These are phyloP conservation scores for Persicaria tinctoria DNA, from an alignment of 148 eudicot genomes.

Conservation along the genomic window DNA sequence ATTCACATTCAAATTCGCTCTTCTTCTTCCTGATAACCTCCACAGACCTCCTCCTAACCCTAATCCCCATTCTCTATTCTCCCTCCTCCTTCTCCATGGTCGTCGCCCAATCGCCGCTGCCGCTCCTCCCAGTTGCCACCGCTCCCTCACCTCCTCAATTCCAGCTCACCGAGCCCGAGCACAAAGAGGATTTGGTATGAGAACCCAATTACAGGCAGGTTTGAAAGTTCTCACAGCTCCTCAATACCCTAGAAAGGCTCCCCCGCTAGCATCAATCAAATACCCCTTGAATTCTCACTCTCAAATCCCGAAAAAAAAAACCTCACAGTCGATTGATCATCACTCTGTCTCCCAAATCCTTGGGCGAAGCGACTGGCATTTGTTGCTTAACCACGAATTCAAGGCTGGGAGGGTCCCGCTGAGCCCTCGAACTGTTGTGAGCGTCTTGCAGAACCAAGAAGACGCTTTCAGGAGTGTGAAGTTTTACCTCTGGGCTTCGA, in stretches of 20 bases:
- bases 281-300: not conserved
- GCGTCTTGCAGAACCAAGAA: conserved; percentile 76
- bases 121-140: too few relatives aligned
- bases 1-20: too few relatives aligned
- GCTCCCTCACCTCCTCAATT: too few relatives aligned
- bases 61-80: too few relatives aligned
- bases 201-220: too few relatives aligned
- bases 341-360: conserved; percentile 45
- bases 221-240: too few relatives aligned
- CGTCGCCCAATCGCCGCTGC: too few relatives aligned
- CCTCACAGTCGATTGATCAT: conserved; percentile 34
- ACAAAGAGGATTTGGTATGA: too few relatives aligned
- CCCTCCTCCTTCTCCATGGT: too few relatives aligned
- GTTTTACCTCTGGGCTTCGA: conserved; percentile 79
- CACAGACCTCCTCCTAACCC: too few relatives aligned
- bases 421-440: conserved; percentile 41
- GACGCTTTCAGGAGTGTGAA: conserved; percentile 45
- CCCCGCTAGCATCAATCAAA: not conserved
- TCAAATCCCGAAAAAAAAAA: not conserved
- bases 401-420: conserved; percentile 45
- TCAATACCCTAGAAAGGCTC: not conserved
- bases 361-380: conserved; percentile 69
- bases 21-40: too few relatives aligned
- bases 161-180: too few relatives aligned
- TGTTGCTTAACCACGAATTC: conserved; percentile 70